Evolutionary conservation across 176 grass and related monocot species (phyloP), one percentile per base, ranked within the genome.

Genomic region (Avena eriantha): DNA sequence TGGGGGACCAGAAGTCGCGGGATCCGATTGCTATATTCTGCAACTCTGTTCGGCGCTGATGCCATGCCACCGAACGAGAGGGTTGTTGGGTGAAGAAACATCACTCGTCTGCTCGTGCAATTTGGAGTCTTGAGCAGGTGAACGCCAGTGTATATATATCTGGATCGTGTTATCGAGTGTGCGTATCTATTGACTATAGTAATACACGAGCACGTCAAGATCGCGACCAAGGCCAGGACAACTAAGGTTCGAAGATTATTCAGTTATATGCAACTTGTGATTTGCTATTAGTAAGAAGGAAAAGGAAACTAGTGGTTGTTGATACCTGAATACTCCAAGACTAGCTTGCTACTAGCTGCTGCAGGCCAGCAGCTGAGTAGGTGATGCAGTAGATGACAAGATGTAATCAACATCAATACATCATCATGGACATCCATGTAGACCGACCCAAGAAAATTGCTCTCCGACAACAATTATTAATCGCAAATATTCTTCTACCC

Each of bases 1-100:
- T 3, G 14, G 41, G 51, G 50, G 13, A 63, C 63, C 51, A 16
- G 50, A 19, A 22, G 56, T 26, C 6, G 60, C 53, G 58, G 15
- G 5, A 76, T 12, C 67, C 77, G 66, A 76, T 23, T 23, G 15
- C 67, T 9, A 16, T n/a, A 46, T 64, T n/a, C 18, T 2, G 5
- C 4, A 5, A 6, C 36, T 39, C 4, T 39, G 17, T 15, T 67
- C 22, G n/a, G 23, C 71, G 58, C 78, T 69, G 88, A 61, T 69
- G 77, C 45, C 45, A 76, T 81, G 69, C 59, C 80, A 76, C 13
- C 71, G 6, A 79, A 59, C 13, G 12, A 65, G 2, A 10, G 82
- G 70, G 48, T 45, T n/a, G 76, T 56, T 45, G 68, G 55, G 51
- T 49, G 86, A 8, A 18, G 19, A 29, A 35, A 15, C 8, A 70